Evolutionary conservation across 2,329 filamentous ascomycete genomes (phyloP).

Genomic region (Trichoderma guizhouense): DNA sequence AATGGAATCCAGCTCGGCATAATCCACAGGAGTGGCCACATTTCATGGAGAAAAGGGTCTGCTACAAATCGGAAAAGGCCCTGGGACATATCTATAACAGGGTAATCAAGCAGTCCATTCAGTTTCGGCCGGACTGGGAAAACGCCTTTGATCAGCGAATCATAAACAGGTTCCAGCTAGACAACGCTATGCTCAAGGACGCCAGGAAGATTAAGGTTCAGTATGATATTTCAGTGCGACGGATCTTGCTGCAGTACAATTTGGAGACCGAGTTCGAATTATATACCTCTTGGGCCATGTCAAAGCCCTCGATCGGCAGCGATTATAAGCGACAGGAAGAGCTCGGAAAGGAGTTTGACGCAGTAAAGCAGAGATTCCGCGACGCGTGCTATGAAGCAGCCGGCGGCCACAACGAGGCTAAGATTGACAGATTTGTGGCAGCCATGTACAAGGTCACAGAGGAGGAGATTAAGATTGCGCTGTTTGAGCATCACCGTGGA

Average conservation of each 20-base stretch:
- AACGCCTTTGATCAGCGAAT: conserved; percentile 74
- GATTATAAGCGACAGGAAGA: conserved; percentile 89
- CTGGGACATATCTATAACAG: conserved; percentile 81
- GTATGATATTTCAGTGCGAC: conserved; percentile 73
- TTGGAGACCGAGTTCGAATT: conserved; percentile 88
- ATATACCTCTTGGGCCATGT: conserved; percentile 80
- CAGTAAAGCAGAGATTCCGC: conserved; percentile 67
- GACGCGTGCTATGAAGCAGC: conserved; percentile 63
- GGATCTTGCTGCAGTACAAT: conserved; percentile 81
- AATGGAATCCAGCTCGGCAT: conserved; percentile 56
- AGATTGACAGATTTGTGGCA: conserved; percentile 69
- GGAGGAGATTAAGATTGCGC: conserved; percentile 60
- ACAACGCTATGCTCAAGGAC: conserved; percentile 51
- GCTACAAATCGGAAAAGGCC: conserved; percentile 67
- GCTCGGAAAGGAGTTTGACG: conserved; percentile 64
- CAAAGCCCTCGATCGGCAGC: conserved; percentile 64
- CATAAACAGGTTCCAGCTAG: conserved; percentile 57
- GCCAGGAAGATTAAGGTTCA: conserved; percentile 66
- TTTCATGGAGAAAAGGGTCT: conserved; percentile 72
- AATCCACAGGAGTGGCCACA: conserved; percentile 71
- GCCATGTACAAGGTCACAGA: conserved; percentile 87
- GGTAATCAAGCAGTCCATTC: conserved; percentile 52
- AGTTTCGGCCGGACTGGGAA: conserved; percentile 71
- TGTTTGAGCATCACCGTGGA: conserved; percentile 41
- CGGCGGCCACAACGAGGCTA: conserved; percentile 54